Evolutionary conservation across 106 monocot species (phyloP), one percentile per base, ranked within the genome.

Genomic region (Dendrobium catenatum): DNA sequence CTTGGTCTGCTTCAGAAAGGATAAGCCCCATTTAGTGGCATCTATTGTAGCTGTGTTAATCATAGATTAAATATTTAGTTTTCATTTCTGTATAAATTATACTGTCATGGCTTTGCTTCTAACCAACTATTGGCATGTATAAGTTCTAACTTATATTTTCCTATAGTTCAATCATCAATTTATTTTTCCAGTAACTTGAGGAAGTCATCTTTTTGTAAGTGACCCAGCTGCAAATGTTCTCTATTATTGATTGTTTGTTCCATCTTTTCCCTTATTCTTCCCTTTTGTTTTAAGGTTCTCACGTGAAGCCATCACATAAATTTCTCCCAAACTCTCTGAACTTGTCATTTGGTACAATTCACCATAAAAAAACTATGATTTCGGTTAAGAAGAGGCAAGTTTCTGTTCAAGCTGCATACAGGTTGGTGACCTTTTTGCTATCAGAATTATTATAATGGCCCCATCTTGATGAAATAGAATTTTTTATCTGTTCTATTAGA

Each of bases 371-470:
- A 74, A 20, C 18, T 5, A n/a, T n/a, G 9, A 44, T 74, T 74
- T 74, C 20, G 18, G 74, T 74, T 20, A 74, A 74, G 9, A 74
- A 43, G 74, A 43, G 74, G 43, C 41, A 44, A n/a, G n/a, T 74
- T 74, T 74, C 74, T 42, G 74, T 44, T 74, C 74, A 42, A 20
- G 74, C 74, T 74, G 5, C 74, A 42, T 74, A 43, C 74, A 74
- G 74, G 74, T 74, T 20, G 1, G 29, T 44, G 43, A 42, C 16
- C 8, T 19, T 74, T 74, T 41, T 17, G 41, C 74, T 20, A 74
- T 42, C 9, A 61, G 70, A 33, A 33, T 31, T 70, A 20, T 70
- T 37, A 31, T 70, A 70, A 33, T 70, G 8, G 13, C 37, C 31
- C 9, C 15, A 15, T 70, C 16, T 33, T 70, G 11, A 70, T 70